Percentiles rank a stretch among this genome's conserved stretches.
Conservation (phyloP, 768 basidiomycete genomes). For the Tylopilus felleus region DNA sequence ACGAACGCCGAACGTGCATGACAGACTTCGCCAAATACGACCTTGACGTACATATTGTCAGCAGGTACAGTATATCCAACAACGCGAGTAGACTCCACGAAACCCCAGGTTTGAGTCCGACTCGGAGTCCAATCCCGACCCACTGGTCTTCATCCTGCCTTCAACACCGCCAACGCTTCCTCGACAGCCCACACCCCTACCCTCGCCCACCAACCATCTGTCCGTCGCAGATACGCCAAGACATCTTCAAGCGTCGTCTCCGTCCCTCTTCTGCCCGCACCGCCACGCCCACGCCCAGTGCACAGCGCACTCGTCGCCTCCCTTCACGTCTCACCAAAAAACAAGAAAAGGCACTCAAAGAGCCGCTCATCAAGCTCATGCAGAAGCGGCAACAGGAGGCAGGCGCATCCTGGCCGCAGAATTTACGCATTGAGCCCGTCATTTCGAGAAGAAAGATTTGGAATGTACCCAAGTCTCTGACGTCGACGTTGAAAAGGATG, state of each 20-base stretch:
- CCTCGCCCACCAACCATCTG: conserved; percentile 63
- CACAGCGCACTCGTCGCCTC: conserved; percentile 41
- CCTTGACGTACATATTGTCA: neutral
- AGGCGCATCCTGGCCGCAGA: conserved; percentile 42
- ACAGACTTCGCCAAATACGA: too few species aligned
- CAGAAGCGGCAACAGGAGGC: conserved; percentile 37
- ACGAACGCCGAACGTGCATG: too few species aligned
- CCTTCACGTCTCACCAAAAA: conserved; percentile 36
- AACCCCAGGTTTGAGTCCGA: neutral
- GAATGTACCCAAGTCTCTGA: conserved; percentile 36
- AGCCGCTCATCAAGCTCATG: conserved; percentile 42
- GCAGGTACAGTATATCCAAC: neutral
- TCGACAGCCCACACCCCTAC: conserved; percentile 63
- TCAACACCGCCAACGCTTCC: conserved; percentile 50
- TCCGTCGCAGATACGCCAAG: conserved; percentile 39
- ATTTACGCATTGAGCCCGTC: conserved; percentile 49
- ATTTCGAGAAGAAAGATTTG: conserved; percentile 38
- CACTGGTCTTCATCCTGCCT: too few species aligned
- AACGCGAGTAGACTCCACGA: too few species aligned
- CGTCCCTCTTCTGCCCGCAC: conserved; percentile 5
- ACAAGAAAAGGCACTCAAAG: conserved; percentile 27
- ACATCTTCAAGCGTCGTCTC: conserved; percentile 45
- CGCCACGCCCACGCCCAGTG: neutral
- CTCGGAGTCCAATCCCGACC: neutral
- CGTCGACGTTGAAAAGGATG: conserved; percentile 40